Conservation (phyloP, 139 green algal genomes). For the Micractinium conductrix region DNA sequence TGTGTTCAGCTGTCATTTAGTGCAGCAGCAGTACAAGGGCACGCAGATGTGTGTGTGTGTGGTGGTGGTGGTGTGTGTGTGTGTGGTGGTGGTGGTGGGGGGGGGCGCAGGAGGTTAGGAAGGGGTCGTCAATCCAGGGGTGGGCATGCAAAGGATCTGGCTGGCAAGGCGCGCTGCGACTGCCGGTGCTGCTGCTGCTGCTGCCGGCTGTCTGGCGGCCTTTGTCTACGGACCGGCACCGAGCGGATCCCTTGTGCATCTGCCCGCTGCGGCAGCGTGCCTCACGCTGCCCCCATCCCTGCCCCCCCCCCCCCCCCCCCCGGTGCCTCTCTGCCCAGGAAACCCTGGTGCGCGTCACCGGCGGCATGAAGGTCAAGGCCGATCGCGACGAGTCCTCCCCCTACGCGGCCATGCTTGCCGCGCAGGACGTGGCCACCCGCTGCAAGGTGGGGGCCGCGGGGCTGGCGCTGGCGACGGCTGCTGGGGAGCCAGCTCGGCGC, state of each 20-base stretch:
- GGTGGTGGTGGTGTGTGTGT: too few relatives aligned
- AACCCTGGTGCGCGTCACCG: slow-evolving; percentile 96
- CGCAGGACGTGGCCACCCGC: slow-evolving; percentile 95
- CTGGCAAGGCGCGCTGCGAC: too few relatives aligned
- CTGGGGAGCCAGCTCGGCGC: too few relatives aligned
- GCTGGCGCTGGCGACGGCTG: background rate
- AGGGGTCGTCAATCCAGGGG: too few relatives aligned
- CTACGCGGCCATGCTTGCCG: slow-evolving; percentile 99
- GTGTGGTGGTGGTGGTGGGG: too few relatives aligned
- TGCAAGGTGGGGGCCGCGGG: slow-evolving; percentile 87
- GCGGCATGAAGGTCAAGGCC: slow-evolving; percentile 99
- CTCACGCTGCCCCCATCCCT: background rate
- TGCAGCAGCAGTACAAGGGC: background rate
- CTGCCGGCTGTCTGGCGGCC: too few relatives aligned
- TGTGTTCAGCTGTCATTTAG: background rate
- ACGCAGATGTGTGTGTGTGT: too few relatives aligned
- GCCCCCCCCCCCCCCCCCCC: background rate
- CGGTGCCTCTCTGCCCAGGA: slow-evolving; percentile 55
- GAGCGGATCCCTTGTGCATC: background rate
- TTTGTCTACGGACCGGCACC: too few relatives aligned
- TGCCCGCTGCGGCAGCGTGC: background rate
- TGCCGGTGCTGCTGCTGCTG: too few relatives aligned
- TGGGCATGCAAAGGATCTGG: too few relatives aligned
- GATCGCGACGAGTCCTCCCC: slow-evolving; percentile 99
- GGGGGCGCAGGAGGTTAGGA: too few relatives aligned